A percentile compares a stretch with the other conserved stretches of the same genome.
Evolutionary conservation across 2,329 filamentous ascomycete species (phyloP).

Genomic region (Alternaria arbusti): DNA sequence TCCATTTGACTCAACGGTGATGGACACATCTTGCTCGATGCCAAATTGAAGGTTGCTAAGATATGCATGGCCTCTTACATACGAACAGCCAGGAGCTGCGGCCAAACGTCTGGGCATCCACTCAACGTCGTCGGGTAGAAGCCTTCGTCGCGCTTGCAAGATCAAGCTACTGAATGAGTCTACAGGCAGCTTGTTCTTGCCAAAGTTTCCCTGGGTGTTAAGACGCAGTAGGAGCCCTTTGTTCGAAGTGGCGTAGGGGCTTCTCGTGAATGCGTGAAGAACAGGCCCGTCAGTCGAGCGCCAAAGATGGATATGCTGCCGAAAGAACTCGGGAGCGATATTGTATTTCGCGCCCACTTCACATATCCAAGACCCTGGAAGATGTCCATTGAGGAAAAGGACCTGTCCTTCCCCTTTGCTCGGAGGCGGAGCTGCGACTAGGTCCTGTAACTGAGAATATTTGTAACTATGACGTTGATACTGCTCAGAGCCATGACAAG

Average conservation of each 20-base stretch:
- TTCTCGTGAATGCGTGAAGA: slow-evolving; percentile 1
- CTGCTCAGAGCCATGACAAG: not conserved
- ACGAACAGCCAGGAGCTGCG: not conserved
- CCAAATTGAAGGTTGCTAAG: not conserved
- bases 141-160: not conserved
- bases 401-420: slow-evolving; percentile 4
- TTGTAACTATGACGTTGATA: not conserved
- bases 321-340: slow-evolving; percentile 9
- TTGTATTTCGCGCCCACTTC: slow-evolving; percentile 8
- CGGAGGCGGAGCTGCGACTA: not conserved
- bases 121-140: not conserved
- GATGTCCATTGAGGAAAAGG: slow-evolving; percentile 11
- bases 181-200: not conserved
- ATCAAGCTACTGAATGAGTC: not conserved
- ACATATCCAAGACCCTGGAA: slow-evolving; percentile 12
- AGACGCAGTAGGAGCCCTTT: slow-evolving; percentile 11
- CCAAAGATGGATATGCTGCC: slow-evolving; percentile 13
- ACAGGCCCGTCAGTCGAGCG: slow-evolving; percentile 8
- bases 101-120: not conserved
- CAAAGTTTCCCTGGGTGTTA: slow-evolving; percentile 3
- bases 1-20: not conserved
- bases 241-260: not conserved
- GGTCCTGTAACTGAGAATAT: not conserved
- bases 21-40: not conserved
- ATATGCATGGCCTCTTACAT: not conserved